Evolutionary conservation across 768 basidiomycete genomes (phyloP).

Genomic region (Xerocomus brunneocitrinus): DNA sequence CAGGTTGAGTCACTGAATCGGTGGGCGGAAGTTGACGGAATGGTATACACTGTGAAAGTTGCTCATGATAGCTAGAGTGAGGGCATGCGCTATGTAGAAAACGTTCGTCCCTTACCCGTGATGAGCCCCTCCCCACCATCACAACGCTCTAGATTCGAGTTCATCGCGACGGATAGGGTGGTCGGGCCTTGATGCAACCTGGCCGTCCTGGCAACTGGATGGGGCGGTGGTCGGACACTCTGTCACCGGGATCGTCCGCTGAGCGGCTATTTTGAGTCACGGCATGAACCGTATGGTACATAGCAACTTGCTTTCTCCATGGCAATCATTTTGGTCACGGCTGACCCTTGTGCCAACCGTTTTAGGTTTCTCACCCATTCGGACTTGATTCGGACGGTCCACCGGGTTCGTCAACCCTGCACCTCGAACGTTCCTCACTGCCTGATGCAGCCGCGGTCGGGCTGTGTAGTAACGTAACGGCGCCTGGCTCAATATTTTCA

Average conservation of each 20-base stretch:
- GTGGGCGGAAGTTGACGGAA: neutral
- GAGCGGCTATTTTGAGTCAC: neutral
- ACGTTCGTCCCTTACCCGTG: neutral
- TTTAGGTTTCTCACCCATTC: neutral
- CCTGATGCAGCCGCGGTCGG: neutral
- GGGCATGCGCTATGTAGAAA: neutral
- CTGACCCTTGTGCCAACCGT: neutral
- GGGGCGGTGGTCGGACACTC: neutral
- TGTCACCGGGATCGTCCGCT: neutral
- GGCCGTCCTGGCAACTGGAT: neutral
- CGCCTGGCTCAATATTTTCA: neutral
- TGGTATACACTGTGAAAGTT: neutral
- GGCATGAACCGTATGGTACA: neutral
- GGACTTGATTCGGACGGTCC: neutral
- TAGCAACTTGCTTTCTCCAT: neutral
- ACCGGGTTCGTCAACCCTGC: neutral
- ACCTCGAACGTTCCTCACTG: constrained; percentile 2
- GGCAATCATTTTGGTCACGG: neutral
- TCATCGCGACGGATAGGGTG: neutral
- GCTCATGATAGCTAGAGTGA: neutral
- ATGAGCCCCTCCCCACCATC: neutral
- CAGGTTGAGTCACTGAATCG: neutral
- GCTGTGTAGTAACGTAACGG: constrained; percentile 3
- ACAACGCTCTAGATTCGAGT: neutral
- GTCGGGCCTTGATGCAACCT: neutral